Conservation (phyloP, 1,139 yeast species). For the Saccharomycopsis hybrid region DNA sequence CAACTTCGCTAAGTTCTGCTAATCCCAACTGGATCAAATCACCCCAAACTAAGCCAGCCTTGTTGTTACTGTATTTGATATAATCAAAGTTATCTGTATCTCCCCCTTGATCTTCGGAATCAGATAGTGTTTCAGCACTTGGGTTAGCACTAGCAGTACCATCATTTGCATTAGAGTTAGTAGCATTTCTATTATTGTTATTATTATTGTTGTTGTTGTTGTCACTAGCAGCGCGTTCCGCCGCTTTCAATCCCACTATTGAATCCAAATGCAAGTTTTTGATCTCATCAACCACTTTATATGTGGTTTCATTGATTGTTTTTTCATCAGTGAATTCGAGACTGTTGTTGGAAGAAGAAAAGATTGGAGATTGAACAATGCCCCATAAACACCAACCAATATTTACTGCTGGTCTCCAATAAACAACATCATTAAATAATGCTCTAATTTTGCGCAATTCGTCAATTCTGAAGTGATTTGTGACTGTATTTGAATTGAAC, state of each 20-base stretch:
- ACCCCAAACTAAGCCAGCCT: constrained; percentile 65
- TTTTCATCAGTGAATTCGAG: constrained; percentile 37
- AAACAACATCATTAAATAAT: constrained; percentile 56
- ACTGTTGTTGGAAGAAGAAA: constrained; percentile 34
- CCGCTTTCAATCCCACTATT: no score
- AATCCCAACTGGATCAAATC: constrained; percentile 60
- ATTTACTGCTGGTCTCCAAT: constrained; percentile 80
- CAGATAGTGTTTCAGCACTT: not conserved
- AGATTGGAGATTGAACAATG: constrained; percentile 59
- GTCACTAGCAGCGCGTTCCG: no score
- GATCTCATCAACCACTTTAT: constrained; percentile 21
- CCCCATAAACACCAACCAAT: constrained; percentile 93
- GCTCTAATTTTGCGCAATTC: constrained; percentile 23
- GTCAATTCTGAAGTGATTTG: not conserved
- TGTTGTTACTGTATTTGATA: constrained; percentile 67
- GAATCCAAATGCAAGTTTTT: constrained; percentile 22
- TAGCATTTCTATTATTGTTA: constrained; percentile 8
- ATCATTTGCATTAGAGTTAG: not conserved
- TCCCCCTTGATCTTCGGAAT: constrained; percentile 30
- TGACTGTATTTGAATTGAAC: not conserved
- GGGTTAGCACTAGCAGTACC: not conserved
- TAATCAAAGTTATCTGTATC: constrained; percentile 76
- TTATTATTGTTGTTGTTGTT: no score
- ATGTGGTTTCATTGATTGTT: constrained; percentile 25
- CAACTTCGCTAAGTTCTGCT: not conserved